Evolutionary conservation across 1,284 basidiomycete genomes (phyloP), one percentile per base, ranked within the genome.

Genomic region (Trametes hirsuta): DNA sequence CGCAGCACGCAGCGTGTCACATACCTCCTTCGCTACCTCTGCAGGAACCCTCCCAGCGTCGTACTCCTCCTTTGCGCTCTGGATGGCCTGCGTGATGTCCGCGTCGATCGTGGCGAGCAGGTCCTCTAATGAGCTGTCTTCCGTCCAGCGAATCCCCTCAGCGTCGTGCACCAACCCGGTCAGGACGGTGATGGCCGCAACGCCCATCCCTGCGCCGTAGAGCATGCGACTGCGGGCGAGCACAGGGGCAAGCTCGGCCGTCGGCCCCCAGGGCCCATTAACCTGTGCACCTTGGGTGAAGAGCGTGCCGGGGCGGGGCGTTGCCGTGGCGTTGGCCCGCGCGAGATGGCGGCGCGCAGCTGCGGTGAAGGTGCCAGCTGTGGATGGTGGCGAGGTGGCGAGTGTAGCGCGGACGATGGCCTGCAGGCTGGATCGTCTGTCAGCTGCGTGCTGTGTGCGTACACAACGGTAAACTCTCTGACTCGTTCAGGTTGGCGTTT

Each of bases 31-130:
- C 54, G 84, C 85, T 44, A 67, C 66, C 22, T 68, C 60, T 37
- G 80, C 67, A 18, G 71, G 71, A 22, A 84, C 78, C 14, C 82
- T 79, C 25, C 81, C 84, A 21, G 78, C 77, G 46, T 84, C 83
- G 14, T 87, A 72, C 71, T 91, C 88, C 72, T 91, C 89, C 72
- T 85, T 88, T 58, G 84, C 82, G 66, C 88, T 90, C 82, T 90
- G 90, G 56, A 93, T 85, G 2, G 90, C 90, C 72, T 93, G 91
- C 56, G 83, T 83, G 59, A 93, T 83, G 69, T 92, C 90, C 25
- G 81, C 78, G 73, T 92, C 90, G 61, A 92, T 78, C 55, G 81
- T 76, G 46, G 86, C 82, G 55, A 93, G 77, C 24, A 78, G 74
- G 50, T 82, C 79, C 39, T 79, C 81, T 76, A 86, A 80, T 46